Percentiles rank a stretch among this genome's conserved stretches.
Conservation (phyloP, 163 green algal species). For the Picocystis sp. region DNA sequence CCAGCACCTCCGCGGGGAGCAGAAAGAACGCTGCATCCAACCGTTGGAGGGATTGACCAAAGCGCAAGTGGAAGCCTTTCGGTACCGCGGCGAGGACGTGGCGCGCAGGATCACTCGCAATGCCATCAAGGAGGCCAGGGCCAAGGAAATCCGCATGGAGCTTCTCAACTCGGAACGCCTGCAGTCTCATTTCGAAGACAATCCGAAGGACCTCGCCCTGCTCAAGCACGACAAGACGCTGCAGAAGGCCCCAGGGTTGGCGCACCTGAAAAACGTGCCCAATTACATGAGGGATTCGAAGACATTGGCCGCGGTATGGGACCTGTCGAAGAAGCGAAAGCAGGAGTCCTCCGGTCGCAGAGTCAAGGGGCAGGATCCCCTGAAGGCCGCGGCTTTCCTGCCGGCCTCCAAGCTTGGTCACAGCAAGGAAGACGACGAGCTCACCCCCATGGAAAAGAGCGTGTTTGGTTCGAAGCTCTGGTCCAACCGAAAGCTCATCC, state of each 20-base stretch:
- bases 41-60: slow-evolving; percentile 38
- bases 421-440: slow-evolving; percentile 3
- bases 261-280: slow-evolving; percentile 58
- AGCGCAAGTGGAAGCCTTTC: slow-evolving; percentile 50
- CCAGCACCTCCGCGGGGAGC: background rate
- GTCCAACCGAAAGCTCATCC: too few relatives aligned
- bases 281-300: slow-evolving; percentile 48
- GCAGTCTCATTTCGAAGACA: slow-evolving; percentile 56
- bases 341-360: background rate
- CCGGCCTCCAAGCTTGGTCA: background rate
- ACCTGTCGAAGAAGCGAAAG: background rate
- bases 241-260: slow-evolving; percentile 24
- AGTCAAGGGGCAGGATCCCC: background rate
- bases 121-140: slow-evolving; percentile 62
- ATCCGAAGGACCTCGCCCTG: slow-evolving; percentile 33
- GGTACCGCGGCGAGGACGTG: slow-evolving; percentile 80
- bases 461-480: background rate
- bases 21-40: background rate
- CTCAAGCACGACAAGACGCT: slow-evolving; percentile 70
- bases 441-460: slow-evolving; percentile 4
- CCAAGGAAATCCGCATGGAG: slow-evolving; percentile 76
- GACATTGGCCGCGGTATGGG: background rate
- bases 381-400: background rate
- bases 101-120: slow-evolving; percentile 48
- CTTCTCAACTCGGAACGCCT: slow-evolving; percentile 78